Conservation (phyloP, 2,329 filamentous ascomycete species). For the Fusarium marasasianum region DNA sequence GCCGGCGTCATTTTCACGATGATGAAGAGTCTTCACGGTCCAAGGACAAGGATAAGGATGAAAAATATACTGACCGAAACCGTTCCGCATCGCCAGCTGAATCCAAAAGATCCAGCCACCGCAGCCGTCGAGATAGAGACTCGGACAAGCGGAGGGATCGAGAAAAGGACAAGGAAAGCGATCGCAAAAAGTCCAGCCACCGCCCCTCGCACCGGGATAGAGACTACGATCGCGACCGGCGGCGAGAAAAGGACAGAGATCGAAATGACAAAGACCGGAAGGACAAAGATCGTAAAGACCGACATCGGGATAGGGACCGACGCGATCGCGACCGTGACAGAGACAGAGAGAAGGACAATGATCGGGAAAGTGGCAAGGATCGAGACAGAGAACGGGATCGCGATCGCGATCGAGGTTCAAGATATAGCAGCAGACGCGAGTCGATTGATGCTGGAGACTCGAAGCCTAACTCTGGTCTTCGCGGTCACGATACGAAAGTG, state of each 20-base stretch:
- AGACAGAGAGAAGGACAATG: constrained; percentile 48
- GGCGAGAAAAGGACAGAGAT: constrained; percentile 52
- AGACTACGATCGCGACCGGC: constrained; percentile 55
- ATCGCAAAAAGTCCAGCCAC: constrained; percentile 53
- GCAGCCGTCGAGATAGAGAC: constrained; percentile 67
- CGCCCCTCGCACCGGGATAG: constrained; percentile 42
- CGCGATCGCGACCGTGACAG: constrained; percentile 46
- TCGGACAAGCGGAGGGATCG: constrained; percentile 54
- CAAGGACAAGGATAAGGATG: constrained; percentile 51
- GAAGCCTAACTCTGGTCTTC: constrained; percentile 55
- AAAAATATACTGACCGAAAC: constrained; percentile 63
- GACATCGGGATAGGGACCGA: constrained; percentile 50
- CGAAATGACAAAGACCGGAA: constrained; percentile 49
- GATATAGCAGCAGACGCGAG: constrained; percentile 48
- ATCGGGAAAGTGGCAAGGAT: constrained; percentile 44
- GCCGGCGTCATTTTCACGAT: constrained; percentile 54
- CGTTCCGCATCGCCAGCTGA: constrained; percentile 72
- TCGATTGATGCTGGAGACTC: constrained; percentile 44
- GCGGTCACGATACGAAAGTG: constrained; percentile 53
- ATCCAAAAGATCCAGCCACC: constrained; percentile 65
- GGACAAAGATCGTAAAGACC: constrained; percentile 54
- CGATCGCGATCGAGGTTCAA: constrained; percentile 47
- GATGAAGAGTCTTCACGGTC: constrained; percentile 56
- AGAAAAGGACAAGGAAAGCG: constrained; percentile 55
- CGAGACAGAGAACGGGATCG: constrained; percentile 49